Evolutionary conservation across 352 stramenopile species (phyloP), one percentile per base, ranked within the genome.

Genomic region (Elongisporangium prolatum): DNA sequence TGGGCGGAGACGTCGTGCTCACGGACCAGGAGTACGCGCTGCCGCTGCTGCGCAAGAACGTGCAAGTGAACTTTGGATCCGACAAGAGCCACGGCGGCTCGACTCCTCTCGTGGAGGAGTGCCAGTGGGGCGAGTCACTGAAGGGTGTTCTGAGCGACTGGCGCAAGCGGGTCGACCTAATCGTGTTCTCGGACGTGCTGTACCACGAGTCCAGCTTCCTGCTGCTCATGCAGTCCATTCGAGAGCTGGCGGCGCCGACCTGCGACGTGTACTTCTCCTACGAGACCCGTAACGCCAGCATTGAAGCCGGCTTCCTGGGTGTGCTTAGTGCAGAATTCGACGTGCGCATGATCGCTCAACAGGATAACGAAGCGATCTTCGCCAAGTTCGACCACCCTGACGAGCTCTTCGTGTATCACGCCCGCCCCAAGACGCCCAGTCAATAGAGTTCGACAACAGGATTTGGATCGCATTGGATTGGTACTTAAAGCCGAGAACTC

Each of bases 11-110:
- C 48, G 75, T 85, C 22, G 54, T 57, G 28, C 67, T 85, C 14
- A 82, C 75, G 10, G 75, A 85, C 54, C 75, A 85, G 57, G 56
- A 65, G 49, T 85, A 85, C 57, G 65, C 65, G 47, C 67, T 85
- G 56, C 75, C 72, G 34, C 57, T 85, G 63, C 59, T 85, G 47
- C 21, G 20, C 25, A 80, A 76, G 60, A 85, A 83, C 57, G 71
- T 83, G 38, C 58, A 56, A 5, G 60, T 68, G 20, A 85, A 85
- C 52, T 85, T 85, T 20, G 22, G 2, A 21, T 4, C 50, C 21
- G 21, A 34, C n/a, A 4, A 18, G 48, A 48, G 34, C 34, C 34
- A n/a, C 22, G 56, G 5, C 48, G 64, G 24, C 24, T 7, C n/a
- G 10, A 37, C 50, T 24, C 71, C 71, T n/a, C 52, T 9, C 2